Base-by-base conservation (phyloP, 2,329 filamentous ascomycete genomes). In the Nigrospora oryzae region DNA sequence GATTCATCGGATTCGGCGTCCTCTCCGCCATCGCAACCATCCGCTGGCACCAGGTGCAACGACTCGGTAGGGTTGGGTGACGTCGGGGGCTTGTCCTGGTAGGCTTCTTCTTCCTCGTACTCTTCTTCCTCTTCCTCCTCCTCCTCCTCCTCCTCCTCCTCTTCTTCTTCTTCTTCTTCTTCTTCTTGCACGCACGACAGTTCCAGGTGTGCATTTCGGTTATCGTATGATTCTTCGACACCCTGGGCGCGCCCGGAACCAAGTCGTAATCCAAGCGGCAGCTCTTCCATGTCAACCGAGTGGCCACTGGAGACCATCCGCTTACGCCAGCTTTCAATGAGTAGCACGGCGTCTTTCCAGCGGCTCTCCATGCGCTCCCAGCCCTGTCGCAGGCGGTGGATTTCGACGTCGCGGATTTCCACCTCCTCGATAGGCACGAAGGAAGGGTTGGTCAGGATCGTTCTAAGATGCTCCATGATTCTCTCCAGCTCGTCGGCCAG, bases 361-460 rank as follows among this genome's bases (percentile, higher is more conserved):
- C 89, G 79, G 17, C 71, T 77, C 63, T 97, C 90, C 87, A 97
- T 95, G 65, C 86, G 89, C 61, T 94, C 86, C 84, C 91, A 95
- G 14, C 90, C 89, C 45, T 85, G 79, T 44, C 88, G 81, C 40
- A 98, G 71, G 42, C 87, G 79, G 43, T 77, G 75, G 51, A 98
- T 97, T 61, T 96, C 90, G 48, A 94, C 85, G 51, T 98, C 91
- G 44, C 91, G 81, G n/a, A 89, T 68, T 58, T 94, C 84, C 2
- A 98, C 89, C 62, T 97, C 93, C 56, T 97, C 93, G 17, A 97
- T 80, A 0, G 91, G 87, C 13, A 96, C 93, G 61, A 97, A 98
- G 3, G 90, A 95, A 1, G 93, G 93, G 58, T 97, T 97, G 10
- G 89, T 96, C 38, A 98, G 73, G 34, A 98, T 79, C 3, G 77